Evolutionary conservation across 495 filamentous ascomycete genomes (phyloP).

Genomic region (Daldinia loculata): DNA sequence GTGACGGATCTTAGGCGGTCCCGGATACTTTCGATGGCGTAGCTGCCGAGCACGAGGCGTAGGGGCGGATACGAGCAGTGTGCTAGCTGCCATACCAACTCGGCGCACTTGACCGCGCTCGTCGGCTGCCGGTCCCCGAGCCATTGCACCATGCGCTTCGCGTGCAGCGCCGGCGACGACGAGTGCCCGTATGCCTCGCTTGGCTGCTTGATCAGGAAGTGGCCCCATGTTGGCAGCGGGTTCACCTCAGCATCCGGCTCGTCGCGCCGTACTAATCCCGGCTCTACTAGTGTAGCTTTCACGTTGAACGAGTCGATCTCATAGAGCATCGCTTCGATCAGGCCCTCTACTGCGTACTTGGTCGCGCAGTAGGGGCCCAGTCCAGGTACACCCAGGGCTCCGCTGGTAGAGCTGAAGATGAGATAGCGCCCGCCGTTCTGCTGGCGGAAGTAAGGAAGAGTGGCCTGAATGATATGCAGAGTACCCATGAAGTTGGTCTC

Average conservation of each 20-base stretch:
- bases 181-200: conserved; percentile 81
- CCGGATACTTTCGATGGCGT: conserved; percentile 93
- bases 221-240: conserved; percentile 80
- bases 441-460: conserved; percentile 85
- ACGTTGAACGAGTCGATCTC: conserved; percentile 92
- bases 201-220: conserved; percentile 88
- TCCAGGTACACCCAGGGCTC: conserved; percentile 88
- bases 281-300: conserved; percentile 91
- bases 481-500: conserved; percentile 97
- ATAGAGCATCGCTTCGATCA: conserved; percentile 95
- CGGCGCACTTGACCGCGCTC: conserved; percentile 91
- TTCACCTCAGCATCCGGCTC: conserved; percentile 60
- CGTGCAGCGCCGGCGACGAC: conserved; percentile 84
- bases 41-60: conserved; percentile 83
- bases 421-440: conserved; percentile 80
- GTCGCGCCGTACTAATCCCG: conserved; percentile 85
- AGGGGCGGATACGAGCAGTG: conserved; percentile 93
- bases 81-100: conserved; percentile 94
- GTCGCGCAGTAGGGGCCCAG: conserved; percentile 94
- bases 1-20: conserved; percentile 89
- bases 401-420: conserved; percentile 91
- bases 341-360: conserved; percentile 93
- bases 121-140: conserved; percentile 89
- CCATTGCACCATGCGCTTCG: conserved; percentile 95
- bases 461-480: conserved; percentile 90